Evolutionary conservation across 345 rosid genomes (phyloP), one percentile per base, ranked within the genome.

Genomic region (Bretschneidera sinensis): DNA sequence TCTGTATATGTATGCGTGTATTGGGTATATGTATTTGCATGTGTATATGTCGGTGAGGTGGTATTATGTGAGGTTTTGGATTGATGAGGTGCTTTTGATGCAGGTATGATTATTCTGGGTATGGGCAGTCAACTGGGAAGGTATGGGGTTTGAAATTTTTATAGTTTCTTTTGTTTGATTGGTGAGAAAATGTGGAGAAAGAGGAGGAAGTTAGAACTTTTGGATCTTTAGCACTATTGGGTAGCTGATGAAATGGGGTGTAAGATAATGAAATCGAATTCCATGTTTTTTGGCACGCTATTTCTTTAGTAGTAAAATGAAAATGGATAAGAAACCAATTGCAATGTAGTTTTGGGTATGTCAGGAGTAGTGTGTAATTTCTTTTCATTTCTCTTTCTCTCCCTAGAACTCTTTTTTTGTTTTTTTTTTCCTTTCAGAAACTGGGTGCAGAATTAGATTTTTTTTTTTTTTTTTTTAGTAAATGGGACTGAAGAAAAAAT

Each of bases 41-140:
- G 15, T 9, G 11, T 39, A 11, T 14, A 5, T 39, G 45, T 39
- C 4, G 45, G 45, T 39, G 16, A 9, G 1, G 45, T 39, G 45
- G 45, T 39, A 1, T 1, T 5, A 39, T 4, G 45, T 39, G 45
- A 39, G 15, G 10, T 5, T 39, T 14, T 39, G 3, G 8, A 28
- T 28, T 28, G 33, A 28, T 67, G 20, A 48, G 47, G 52, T n/a
- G 22, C 21, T 9, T 24, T 54, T 43, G 3, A 17, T 64, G 71
- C 83, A 89, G 98, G 78, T 92, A 92, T 70, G 98, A 92, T 73
- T 92, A 92, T 68, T 87, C 95, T 18, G 98, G 98, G 1, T 92
- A 92, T 53, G 98, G 98, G 8, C 84, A 78, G 54, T 92, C 98
- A 8, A 62, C 81, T 25, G 97, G 96, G 54, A 91, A 91, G 96